Conservation (phyloP, 768 basidiomycete species). For the Podaxis rugospora region DNA sequence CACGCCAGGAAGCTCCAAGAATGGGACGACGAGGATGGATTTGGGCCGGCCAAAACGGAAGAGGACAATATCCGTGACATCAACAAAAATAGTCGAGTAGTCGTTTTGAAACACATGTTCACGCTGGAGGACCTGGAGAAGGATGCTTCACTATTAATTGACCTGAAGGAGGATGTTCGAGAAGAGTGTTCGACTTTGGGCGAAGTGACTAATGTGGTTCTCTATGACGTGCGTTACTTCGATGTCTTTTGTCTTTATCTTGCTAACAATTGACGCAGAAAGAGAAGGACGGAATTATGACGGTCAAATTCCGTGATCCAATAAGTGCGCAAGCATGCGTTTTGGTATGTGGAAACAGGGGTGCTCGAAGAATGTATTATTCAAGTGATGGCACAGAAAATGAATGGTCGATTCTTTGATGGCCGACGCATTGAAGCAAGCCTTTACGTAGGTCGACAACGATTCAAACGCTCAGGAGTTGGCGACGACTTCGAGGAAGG, state of each 20-base stretch:
- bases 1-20: conserved; percentile 76
- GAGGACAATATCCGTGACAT: conserved; percentile 42
- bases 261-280: conserved; percentile 42
- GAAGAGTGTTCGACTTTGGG: conserved; percentile 89
- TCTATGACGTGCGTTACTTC: conserved; percentile 79
- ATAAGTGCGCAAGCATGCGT: conserved; percentile 93
- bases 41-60: conserved; percentile 64
- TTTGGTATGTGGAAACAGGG: conserved; percentile 37
- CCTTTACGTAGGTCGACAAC: conserved; percentile 76
- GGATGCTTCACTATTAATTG: conserved; percentile 80
- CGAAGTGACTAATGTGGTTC: conserved; percentile 90
- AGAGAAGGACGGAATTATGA: conserved; percentile 93
- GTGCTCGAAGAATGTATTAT: background rate
- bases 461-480: conserved; percentile 72
- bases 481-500: conserved; percentile 61
- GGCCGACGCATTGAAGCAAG: conserved; percentile 80
- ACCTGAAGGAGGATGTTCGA: conserved; percentile 94
- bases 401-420: conserved; percentile 90
- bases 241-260: background rate
- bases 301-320: conserved; percentile 91
- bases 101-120: conserved; percentile 96
- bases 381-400: conserved; percentile 54
- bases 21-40: conserved; percentile 94
- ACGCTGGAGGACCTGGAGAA: conserved; percentile 79
- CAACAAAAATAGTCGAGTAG: conserved; percentile 69